Conservation (phyloP, 2,329 filamentous ascomycete genomes). For the Periconia sp. region DNA sequence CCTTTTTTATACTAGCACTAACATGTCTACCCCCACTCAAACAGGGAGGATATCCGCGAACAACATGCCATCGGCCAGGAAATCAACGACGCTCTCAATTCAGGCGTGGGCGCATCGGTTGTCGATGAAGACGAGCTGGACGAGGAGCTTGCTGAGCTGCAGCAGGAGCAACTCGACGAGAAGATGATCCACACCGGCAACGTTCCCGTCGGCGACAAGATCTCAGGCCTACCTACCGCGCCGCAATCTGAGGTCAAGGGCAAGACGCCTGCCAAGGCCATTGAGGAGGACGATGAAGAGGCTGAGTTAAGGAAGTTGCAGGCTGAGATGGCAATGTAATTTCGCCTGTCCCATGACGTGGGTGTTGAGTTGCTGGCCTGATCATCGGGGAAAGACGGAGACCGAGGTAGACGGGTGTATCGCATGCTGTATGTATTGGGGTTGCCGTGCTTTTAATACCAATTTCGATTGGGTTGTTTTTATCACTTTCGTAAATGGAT, state of each 20-base stretch:
- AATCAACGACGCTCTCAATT: conserved; percentile 73
- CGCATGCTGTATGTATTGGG: no score
- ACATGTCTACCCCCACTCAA: conserved; percentile 4
- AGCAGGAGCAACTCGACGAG: conserved; percentile 91
- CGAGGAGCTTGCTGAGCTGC: conserved; percentile 79
- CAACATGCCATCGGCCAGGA: conserved; percentile 93
- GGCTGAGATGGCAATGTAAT: conserved; percentile 93
- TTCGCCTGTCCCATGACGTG: no score
- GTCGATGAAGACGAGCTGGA: conserved; percentile 87
- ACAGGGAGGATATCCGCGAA: conserved; percentile 85
- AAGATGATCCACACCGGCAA: conserved; percentile 88
- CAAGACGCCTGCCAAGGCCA: conserved; percentile 21
- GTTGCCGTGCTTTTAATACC: no score
- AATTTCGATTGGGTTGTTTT: no score
- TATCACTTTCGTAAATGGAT: no score
- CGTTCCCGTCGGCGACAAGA: conserved; percentile 77
- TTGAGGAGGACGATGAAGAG: conserved; percentile 93
- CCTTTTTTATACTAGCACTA: not conserved
- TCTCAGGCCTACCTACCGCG: conserved; percentile 75
- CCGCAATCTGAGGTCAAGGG: conserved; percentile 62
- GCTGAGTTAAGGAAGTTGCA: conserved; percentile 90
- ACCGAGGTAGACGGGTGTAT: no score
- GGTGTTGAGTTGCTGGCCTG: no score
- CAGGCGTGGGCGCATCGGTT: conserved; percentile 66
- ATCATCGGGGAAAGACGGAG: no score